Evolutionary conservation across 2,329 filamentous ascomycete genomes (phyloP).

Genomic region (Chalara sp.): DNA sequence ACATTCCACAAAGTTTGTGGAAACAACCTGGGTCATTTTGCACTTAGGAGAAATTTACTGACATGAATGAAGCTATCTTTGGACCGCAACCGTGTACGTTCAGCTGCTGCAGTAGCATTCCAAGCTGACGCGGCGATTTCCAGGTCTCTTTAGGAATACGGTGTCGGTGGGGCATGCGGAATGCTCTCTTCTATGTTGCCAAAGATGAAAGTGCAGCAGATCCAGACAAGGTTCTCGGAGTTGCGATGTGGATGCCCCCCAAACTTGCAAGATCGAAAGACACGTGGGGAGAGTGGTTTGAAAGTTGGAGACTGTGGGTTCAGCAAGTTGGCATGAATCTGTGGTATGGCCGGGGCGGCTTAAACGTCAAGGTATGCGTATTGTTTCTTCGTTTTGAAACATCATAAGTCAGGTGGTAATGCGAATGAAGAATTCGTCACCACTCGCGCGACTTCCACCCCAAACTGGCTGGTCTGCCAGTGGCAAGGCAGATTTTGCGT

Average conservation of each 20-base stretch:
- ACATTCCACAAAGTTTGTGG: too few relatives aligned
- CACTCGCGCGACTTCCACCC: too few relatives aligned
- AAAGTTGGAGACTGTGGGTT: slow-evolving; percentile 59
- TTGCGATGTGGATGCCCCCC: slow-evolving; percentile 67
- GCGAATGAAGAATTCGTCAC: too few relatives aligned
- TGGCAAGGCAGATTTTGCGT: too few relatives aligned
- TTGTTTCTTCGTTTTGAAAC: slow-evolving; percentile 3
- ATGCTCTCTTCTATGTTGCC: slow-evolving; percentile 63
- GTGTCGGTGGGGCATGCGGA: slow-evolving; percentile 63
- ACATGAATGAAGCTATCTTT: slow-evolving; percentile 8
- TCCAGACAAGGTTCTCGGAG: slow-evolving; percentile 52
- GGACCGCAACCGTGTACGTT: slow-evolving; percentile 5
- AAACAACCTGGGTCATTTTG: too few relatives aligned
- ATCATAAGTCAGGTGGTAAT: background rate
- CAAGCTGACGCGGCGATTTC: background rate
- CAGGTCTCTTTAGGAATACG: slow-evolving; percentile 40
- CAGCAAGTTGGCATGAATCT: slow-evolving; percentile 62
- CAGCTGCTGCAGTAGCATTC: too few relatives aligned
- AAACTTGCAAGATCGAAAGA: slow-evolving; percentile 37
- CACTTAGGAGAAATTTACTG: slow-evolving; percentile 1
- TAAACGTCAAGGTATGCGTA: slow-evolving; percentile 48
- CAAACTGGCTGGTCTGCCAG: too few relatives aligned
- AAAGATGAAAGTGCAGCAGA: slow-evolving; percentile 42
- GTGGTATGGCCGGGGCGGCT: slow-evolving; percentile 60
- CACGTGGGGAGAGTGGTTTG: slow-evolving; percentile 56